Conservation (phyloP, 1,284 basidiomycete species). For the Cryptococcus wingfieldii region DNA sequence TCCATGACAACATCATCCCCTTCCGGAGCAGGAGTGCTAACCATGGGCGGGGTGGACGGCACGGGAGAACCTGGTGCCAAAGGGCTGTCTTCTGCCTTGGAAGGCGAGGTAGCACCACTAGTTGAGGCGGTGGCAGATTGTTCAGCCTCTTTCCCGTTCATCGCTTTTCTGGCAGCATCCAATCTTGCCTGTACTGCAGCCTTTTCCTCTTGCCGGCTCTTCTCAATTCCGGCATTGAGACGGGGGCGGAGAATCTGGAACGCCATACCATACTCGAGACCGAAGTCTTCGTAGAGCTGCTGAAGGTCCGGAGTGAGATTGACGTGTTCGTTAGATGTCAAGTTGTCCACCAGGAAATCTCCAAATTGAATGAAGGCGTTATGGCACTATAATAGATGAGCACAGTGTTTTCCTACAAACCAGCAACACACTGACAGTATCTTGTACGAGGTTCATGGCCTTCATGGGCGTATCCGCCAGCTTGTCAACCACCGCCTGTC, state of each 20-base stretch:
- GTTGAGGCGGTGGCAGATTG: too few relatives aligned
- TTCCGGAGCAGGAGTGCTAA: constrained; percentile 34
- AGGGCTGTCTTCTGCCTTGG: neutral
- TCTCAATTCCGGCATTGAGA: constrained; percentile 55
- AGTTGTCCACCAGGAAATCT: constrained; percentile 50
- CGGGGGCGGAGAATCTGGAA: constrained; percentile 88
- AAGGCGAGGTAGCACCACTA: neutral
- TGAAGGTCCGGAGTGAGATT: constrained; percentile 59
- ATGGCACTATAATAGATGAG: constrained; percentile 44
- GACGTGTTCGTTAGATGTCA: constrained; percentile 47
- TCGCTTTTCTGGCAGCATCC: constrained; percentile 54
- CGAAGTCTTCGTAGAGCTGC: constrained; percentile 68
- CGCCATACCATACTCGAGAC: constrained; percentile 73
- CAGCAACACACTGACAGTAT: constrained; percentile 56
- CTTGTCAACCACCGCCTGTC: constrained; percentile 45
- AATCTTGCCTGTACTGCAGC: constrained; percentile 66
- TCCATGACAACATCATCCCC: constrained; percentile 15
- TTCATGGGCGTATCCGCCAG: constrained; percentile 30
- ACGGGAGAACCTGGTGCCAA: neutral
- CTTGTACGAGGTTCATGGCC: constrained; percentile 70
- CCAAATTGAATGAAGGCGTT: constrained; percentile 56
- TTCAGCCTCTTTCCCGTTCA: neutral
- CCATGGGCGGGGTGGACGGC: constrained; percentile 23
- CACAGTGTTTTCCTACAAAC: neutral
- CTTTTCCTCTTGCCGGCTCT: constrained; percentile 19